These are phyloP conservation scores for Penicillium occitanis DNA, from an alignment of 2,329 filamentous ascomycete species.

Conservation along the genomic window DNA sequence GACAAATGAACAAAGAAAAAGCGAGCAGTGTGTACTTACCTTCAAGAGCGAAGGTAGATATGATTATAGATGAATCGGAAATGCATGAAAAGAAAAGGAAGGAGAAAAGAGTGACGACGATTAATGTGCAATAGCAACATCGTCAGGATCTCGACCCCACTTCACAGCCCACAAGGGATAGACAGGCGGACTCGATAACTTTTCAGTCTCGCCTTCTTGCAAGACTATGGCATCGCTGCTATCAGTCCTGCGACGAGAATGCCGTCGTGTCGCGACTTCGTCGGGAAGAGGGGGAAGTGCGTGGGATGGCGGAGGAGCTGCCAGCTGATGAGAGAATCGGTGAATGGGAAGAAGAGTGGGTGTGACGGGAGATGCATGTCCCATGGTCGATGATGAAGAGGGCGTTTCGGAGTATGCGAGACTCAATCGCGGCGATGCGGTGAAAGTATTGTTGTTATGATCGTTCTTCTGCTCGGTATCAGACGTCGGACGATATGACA, in stretches of 20 bases:
- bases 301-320: slow-evolving; percentile 32
- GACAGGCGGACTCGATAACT: slow-evolving; percentile 54
- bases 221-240: slow-evolving; percentile 50
- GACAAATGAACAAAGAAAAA: slow-evolving; percentile 7
- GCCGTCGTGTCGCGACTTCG: slow-evolving; percentile 31
- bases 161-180: slow-evolving; percentile 45
- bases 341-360: slow-evolving; percentile 43
- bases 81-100: neutral
- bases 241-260: slow-evolving; percentile 43
- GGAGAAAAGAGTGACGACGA: slow-evolving; percentile 21
- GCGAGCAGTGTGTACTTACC: neutral
- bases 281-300: slow-evolving; percentile 36
- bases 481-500: slow-evolving; percentile 33
- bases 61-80: neutral
- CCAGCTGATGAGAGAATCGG: slow-evolving; percentile 37
- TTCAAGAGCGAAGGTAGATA: neutral
- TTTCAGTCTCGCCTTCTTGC: slow-evolving; percentile 45
- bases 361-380: slow-evolving; percentile 41
- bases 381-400: slow-evolving; percentile 39
- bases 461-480: slow-evolving; percentile 38
- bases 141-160: slow-evolving; percentile 44
- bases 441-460: slow-evolving; percentile 25
- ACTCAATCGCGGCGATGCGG: slow-evolving; percentile 36
- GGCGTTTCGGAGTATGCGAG: slow-evolving; percentile 40
- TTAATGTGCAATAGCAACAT: slow-evolving; percentile 40